Base-by-base conservation (phyloP, 169 alveolate genomes). In the Cryptosporidium baileyi region DNA sequence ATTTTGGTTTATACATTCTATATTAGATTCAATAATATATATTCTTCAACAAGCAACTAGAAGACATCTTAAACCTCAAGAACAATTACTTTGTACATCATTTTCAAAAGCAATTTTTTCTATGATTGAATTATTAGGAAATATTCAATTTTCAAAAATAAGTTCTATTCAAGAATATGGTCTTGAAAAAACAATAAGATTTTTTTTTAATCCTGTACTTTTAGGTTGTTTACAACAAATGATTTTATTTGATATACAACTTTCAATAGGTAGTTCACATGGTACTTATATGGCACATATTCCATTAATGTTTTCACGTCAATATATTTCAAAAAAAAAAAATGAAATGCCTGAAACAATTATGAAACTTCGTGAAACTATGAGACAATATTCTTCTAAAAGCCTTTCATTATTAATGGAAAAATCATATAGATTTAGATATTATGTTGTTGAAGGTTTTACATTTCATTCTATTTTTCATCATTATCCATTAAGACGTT, bases 401-500 rank as follows among this genome's bases (percentile, higher is more conserved):
- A 32, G 74, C 1, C 74, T 57, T 7, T 54, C 85, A 1, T 34
- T 59, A 11, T 2, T 74, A 0, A 74, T 74, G 85, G 85, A 74
- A 54, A 74, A 54, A 40, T 74, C 85, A 22, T 74, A 67, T 13
- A 54, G 22, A 6, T 74, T 26, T 17, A 51, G 85, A 22, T 74
- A 74, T 32, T 40, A 40, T 24, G 54, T 74, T 9, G 22, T 74
- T 11, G 85, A 74, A 4, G 67, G 85, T 15, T 54, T 74, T 54
- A 54, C 67, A 22, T 74, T 38, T 32, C 85, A 74, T 7, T 51
- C 67, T 17, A 59, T 74, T 5, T 74, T 74, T 57, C 26, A 67
- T 3, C 85, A 74, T 59, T 74, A 52, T 15, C 85, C 85, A 3
- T 36, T 74, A n/a, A 51, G 85, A 57, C 85, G 85, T 26, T 74